phyloP scores from a whole-genome alignment of 2,329 filamentous ascomycete genomes.

The Colletotrichum sp. region DNA sequence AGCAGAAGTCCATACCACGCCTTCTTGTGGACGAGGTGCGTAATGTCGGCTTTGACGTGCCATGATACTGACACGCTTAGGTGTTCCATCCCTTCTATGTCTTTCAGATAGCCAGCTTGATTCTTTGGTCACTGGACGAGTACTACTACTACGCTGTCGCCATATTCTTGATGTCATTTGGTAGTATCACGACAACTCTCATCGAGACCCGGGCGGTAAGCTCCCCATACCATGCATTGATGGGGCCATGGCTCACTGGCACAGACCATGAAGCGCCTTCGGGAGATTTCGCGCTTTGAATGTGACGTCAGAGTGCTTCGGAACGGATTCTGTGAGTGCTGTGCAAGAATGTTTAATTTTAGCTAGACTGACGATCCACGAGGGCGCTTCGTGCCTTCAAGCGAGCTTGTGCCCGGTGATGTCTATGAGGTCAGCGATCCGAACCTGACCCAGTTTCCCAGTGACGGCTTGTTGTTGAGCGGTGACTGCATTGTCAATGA shows the following conservation, averaged over 20 bases:
- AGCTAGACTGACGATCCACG: background rate
- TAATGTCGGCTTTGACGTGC: background rate
- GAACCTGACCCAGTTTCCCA: constrained; percentile 84
- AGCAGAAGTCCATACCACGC: constrained; percentile 83
- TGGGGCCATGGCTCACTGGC: background rate
- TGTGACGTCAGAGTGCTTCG: constrained; percentile 93
- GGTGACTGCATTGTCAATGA: constrained; percentile 99
- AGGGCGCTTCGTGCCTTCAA: constrained; percentile 83
- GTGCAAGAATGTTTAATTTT: background rate
- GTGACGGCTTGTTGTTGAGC: constrained; percentile 87
- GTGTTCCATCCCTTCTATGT: constrained; percentile 98
- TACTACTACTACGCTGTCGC: constrained; percentile 98
- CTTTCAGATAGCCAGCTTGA: constrained; percentile 92
- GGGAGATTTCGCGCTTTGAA: constrained; percentile 92
- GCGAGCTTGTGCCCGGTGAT: constrained; percentile 91
- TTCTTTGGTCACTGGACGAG: constrained; percentile 93
- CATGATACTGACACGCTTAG: constrained; percentile 43
- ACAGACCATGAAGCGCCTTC: constrained; percentile 85
- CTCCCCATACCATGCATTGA: constrained; percentile 4
- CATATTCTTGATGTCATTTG: constrained; percentile 93
- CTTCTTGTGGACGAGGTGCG: constrained; percentile 85
- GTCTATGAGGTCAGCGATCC: constrained; percentile 98
- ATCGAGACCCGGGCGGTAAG: constrained; percentile 84
- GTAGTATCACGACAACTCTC: constrained; percentile 88
- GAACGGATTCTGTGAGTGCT: constrained; percentile 85